Conservation (phyloP, 2,329 filamentous ascomycete genomes). For the Balansia obtecta region DNA sequence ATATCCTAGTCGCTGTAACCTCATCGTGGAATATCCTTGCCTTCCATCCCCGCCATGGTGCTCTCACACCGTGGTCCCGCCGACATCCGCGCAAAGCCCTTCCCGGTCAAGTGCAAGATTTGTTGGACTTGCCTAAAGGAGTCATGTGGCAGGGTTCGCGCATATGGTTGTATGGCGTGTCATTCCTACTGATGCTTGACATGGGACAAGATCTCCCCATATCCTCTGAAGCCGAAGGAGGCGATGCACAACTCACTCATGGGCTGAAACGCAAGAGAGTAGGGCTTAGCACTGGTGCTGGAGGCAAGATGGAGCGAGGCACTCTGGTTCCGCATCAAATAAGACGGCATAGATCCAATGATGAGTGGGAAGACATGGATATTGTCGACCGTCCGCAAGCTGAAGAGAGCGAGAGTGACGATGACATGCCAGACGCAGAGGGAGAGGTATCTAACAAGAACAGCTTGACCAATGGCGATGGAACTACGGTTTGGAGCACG, state of each 20-base stretch:
- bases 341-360: conserved; percentile 25
- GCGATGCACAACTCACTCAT: conserved; percentile 15
- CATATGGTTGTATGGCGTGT: conserved; percentile 77
- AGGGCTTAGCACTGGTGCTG: conserved; percentile 37
- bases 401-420: conserved; percentile 23
- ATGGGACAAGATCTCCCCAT: conserved; percentile 54
- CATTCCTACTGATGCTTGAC: conserved; percentile 89
- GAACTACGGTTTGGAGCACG: conserved; percentile 6
- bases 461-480: conserved; percentile 12
- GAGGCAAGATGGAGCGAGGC: conserved; percentile 36
- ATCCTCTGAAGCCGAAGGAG: conserved; percentile 16
- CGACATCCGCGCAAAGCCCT: conserved; percentile 67
- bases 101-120: conserved; percentile 59
- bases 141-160: conserved; percentile 70
- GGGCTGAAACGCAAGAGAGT: conserved; percentile 43
- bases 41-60: conserved; percentile 66
- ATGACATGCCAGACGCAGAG: conserved; percentile 22
- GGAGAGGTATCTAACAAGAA: conserved; percentile 24
- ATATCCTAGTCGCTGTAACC: conserved; percentile 40
- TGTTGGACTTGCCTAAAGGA: conserved; percentile 72
- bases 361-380: conserved; percentile 27
- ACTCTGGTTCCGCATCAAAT: conserved; percentile 32
- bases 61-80: conserved; percentile 73
- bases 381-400: conserved; percentile 26
- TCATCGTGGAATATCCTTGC: conserved; percentile 56